Conservation (phyloP, 139 green algal species). For the Trebouxia sp. region DNA sequence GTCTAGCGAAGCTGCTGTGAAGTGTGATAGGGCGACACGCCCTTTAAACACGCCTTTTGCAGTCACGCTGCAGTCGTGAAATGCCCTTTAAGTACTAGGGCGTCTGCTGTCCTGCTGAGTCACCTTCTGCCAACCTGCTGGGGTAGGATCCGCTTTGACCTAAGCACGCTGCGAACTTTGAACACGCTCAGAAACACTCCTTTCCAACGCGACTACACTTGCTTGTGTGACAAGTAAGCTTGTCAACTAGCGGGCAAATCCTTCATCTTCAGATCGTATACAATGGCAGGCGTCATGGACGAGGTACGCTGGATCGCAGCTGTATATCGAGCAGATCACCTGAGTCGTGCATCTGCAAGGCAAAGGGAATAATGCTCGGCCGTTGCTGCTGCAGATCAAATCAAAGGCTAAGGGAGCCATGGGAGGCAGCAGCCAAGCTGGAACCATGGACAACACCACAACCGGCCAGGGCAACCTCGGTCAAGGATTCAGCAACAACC, state of each 20-base stretch:
- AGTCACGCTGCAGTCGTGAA: background rate
- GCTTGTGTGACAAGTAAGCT: too few species aligned
- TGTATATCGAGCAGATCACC: too few species aligned
- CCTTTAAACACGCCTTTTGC: background rate
- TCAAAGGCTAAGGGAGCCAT: background rate
- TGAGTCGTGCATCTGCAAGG: background rate
- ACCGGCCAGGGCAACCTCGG: slow-evolving; percentile 9
- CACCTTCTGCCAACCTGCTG: background rate
- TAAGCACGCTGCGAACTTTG: background rate
- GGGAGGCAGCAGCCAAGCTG: background rate
- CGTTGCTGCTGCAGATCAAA: slow-evolving; percentile 16
- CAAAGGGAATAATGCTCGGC: too few species aligned
- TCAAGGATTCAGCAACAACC: background rate
- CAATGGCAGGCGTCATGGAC: background rate
- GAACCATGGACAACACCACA: background rate
- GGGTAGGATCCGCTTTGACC: background rate
- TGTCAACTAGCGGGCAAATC: background rate
- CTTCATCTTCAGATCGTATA: background rate
- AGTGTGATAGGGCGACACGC: too few species aligned
- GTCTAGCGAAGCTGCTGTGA: too few species aligned
- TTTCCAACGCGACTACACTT: too few species aligned
- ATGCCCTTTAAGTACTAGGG: background rate
- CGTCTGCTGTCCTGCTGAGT: background rate
- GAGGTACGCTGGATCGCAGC: background rate
- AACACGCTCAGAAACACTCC: background rate